Percentiles rank a stretch among this genome's conserved stretches.
Evolutionary conservation across 805 yeast genomes (phyloP).

Genomic region (Candida gorgasii): DNA sequence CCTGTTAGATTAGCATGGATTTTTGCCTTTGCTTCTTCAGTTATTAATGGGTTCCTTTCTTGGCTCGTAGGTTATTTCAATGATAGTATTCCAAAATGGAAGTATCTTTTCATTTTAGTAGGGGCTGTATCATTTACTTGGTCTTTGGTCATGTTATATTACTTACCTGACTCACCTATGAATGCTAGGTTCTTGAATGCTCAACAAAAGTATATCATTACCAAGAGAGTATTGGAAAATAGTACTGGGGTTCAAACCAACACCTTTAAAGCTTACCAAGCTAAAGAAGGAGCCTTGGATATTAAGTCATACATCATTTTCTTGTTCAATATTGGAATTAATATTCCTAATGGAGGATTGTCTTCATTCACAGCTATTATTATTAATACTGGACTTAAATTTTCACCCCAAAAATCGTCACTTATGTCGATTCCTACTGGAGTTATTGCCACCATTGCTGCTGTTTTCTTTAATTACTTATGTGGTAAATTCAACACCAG

Average conservation of each 20-base stretch:
- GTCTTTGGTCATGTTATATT: constrained; percentile 20
- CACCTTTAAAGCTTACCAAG: constrained; percentile 22
- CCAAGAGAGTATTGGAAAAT: constrained; percentile 18
- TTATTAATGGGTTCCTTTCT: constrained; percentile 25
- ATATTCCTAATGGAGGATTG: constrained; percentile 33
- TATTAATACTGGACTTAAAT: constrained; percentile 26
- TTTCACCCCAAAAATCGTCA: constrained; percentile 20
- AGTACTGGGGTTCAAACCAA: constrained; percentile 19
- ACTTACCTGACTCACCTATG: constrained; percentile 24
- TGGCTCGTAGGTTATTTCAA: constrained; percentile 21
- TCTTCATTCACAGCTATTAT: constrained; percentile 31
- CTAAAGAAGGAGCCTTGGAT: constrained; percentile 21
- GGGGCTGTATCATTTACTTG: constrained; percentile 23
- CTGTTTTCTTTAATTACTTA: constrained; percentile 30
- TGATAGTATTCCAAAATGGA: constrained; percentile 21
- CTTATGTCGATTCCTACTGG: constrained; percentile 31
- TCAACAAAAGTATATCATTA: constrained; percentile 17
- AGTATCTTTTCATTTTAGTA: constrained; percentile 23
- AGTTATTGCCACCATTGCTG: constrained; percentile 29
- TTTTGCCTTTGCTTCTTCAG: constrained; percentile 22
- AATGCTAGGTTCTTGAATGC: constrained; percentile 19
- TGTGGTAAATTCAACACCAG: constrained; percentile 25
- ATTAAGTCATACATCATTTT: constrained; percentile 21
- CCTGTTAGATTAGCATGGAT: constrained; percentile 19
- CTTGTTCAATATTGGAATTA: constrained; percentile 25